A percentile compares a stretch with the other conserved stretches of the same genome.
phyloP scores from a whole-genome alignment of 1,284 basidiomycete genomes.

The Irpex rosettiformis region DNA sequence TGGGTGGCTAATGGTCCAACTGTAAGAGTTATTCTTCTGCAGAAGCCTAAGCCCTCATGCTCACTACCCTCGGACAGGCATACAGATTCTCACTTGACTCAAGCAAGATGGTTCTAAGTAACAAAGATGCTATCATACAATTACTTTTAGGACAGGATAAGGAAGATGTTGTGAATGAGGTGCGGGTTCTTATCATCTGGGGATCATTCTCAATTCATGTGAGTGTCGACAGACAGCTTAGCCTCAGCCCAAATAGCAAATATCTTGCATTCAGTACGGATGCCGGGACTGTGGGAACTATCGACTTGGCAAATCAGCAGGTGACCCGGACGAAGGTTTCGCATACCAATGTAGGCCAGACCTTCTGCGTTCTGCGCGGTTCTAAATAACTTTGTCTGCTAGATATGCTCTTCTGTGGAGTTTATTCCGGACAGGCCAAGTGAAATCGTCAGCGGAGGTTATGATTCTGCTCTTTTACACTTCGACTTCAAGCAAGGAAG shows the following conservation, averaged over 20 bases:
- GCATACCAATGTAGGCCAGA: conserved; percentile 58
- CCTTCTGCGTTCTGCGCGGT: too few species aligned
- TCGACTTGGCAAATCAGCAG: conserved; percentile 49
- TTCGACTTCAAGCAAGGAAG: conserved; percentile 60
- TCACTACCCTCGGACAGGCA: conserved; percentile 15
- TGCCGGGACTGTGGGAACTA: conserved; percentile 59
- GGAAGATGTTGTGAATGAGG: conserved; percentile 68
- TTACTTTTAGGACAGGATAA: conserved; percentile 47
- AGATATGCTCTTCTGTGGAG: conserved; percentile 67
- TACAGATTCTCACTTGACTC: conserved; percentile 22
- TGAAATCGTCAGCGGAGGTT: conserved; percentile 75
- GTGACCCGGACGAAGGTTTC: conserved; percentile 54
- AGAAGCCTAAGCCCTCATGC: neutral
- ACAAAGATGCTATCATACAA: conserved; percentile 41
- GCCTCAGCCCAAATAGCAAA: conserved; percentile 49
- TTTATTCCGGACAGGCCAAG: conserved; percentile 67
- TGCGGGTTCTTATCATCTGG: conserved; percentile 26
- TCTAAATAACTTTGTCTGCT: too few species aligned
- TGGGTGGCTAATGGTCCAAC: conserved; percentile 62
- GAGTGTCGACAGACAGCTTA: conserved; percentile 50
- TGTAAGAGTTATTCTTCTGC: conserved; percentile 33
- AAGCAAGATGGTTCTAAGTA: conserved; percentile 22
- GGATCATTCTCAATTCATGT: conserved; percentile 6
- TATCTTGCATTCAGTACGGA: conserved; percentile 69
- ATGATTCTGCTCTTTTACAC: conserved; percentile 66